Percentiles rank a stretch among this genome's conserved stretches.
Evolutionary conservation across 208 protist species (phyloP).

Genomic region (Acanthamoeba triangularis): DNA sequence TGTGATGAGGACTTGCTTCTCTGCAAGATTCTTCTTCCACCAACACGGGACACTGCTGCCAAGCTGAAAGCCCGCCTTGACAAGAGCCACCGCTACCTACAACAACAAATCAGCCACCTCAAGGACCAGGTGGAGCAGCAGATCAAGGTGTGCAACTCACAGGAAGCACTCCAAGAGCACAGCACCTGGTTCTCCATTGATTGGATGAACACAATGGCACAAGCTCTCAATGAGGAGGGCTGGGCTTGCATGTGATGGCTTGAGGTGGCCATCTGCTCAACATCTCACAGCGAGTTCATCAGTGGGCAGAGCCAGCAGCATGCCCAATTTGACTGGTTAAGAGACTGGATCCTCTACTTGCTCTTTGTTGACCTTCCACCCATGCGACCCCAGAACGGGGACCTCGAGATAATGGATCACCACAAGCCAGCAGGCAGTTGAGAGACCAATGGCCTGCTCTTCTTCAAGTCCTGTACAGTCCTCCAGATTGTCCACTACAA

Average conservation of each 20-base stretch:
- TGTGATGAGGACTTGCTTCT: no score
- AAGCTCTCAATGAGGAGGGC: not conserved
- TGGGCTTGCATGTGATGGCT: not conserved
- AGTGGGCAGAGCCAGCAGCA: not conserved
- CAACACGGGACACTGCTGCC: not conserved
- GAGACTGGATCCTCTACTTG: not conserved
- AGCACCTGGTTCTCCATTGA: not conserved
- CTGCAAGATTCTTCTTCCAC: no score
- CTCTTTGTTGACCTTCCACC: not conserved
- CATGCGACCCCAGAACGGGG: not conserved
- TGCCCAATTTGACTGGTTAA: not conserved
- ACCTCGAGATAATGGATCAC: not conserved
- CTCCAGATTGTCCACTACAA: constrained; percentile 21
- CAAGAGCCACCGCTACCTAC: not conserved
- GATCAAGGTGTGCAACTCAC: not conserved
- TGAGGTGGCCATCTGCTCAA: not conserved
- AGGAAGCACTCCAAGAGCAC: not conserved
- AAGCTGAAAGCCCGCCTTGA: not conserved
- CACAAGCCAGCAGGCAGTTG: not conserved
- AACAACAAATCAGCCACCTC: not conserved
- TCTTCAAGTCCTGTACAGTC: not conserved
- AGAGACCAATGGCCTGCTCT: not conserved
- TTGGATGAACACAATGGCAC: not conserved
- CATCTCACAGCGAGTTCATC: not conserved
- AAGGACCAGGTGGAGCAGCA: not conserved